Conservation (phyloP, 306 rosid genomes). For the Nissolia schottii region DNA sequence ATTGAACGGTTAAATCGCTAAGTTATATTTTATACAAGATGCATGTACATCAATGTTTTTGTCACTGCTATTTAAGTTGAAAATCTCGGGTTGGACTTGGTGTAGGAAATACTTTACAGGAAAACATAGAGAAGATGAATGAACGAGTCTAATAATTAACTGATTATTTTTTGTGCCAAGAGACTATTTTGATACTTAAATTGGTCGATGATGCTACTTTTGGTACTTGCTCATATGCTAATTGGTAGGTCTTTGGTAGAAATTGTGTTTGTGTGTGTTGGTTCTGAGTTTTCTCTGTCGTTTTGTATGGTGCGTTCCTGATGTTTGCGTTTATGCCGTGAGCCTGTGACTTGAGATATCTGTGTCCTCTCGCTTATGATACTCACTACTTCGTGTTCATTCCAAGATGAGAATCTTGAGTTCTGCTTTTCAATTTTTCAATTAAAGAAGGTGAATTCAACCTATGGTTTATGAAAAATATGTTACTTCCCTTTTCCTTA, state of each 20-base stretch:
- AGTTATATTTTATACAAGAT: background rate
- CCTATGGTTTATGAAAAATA: background rate
- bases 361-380: background rate
- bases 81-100: background rate
- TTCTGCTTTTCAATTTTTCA: background rate
- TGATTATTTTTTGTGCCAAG: background rate
- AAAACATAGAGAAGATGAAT: background rate
- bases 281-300: background rate
- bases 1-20: background rate
- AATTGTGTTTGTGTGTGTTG: background rate
- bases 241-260: background rate
- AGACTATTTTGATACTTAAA: background rate
- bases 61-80: background rate
- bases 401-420: background rate
- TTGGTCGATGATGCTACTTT: background rate
- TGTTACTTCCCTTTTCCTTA: background rate
- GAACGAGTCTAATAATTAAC: background rate
- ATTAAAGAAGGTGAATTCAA: background rate
- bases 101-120: background rate
- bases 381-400: background rate
- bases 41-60: background rate
- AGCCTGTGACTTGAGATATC: background rate
- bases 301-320: background rate
- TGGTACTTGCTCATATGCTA: background rate
- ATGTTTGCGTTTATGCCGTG: background rate